Evolutionary conservation across 306 rosid genomes (phyloP).

Genomic region (Clitoria ternatea): DNA sequence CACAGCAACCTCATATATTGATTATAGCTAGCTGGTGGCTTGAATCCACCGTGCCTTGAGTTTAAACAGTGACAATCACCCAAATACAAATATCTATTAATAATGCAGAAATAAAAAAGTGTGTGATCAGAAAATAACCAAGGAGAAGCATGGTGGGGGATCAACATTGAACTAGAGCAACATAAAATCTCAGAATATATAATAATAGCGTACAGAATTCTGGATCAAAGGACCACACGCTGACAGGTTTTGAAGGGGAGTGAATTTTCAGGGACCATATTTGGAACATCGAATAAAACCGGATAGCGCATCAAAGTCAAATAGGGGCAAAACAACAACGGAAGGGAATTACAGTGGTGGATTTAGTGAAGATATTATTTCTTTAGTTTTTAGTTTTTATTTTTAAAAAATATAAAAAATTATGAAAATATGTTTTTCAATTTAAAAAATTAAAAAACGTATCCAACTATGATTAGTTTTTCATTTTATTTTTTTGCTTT

Average conservation of each 20-base stretch:
- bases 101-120: not conserved
- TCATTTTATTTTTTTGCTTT: no score
- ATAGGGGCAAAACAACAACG: not conserved
- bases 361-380: no score
- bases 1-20: slow-evolving; percentile 15
- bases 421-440: no score
- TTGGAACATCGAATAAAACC: slow-evolving; percentile 14
- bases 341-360: no score
- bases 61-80: not conserved
- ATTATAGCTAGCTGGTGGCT: not conserved
- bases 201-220: not conserved
- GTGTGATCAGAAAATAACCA: not conserved
- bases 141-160: not conserved
- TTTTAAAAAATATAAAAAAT: no score
- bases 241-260: not conserved
- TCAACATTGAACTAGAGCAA: slow-evolving; percentile 14
- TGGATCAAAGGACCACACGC: not conserved
- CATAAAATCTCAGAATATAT: not conserved
- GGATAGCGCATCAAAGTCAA: not conserved
- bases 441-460: no score
- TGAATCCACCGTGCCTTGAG: not conserved
- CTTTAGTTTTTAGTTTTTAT: no score
- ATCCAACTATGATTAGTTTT: no score
- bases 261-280: not conserved
- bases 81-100: not conserved